A percentile compares a stretch with the other conserved stretches of the same genome.
These are phyloP conservation scores for Pythium coloratum DNA, from an alignment of 352 stramenopile species.

Conservation along the genomic window DNA sequence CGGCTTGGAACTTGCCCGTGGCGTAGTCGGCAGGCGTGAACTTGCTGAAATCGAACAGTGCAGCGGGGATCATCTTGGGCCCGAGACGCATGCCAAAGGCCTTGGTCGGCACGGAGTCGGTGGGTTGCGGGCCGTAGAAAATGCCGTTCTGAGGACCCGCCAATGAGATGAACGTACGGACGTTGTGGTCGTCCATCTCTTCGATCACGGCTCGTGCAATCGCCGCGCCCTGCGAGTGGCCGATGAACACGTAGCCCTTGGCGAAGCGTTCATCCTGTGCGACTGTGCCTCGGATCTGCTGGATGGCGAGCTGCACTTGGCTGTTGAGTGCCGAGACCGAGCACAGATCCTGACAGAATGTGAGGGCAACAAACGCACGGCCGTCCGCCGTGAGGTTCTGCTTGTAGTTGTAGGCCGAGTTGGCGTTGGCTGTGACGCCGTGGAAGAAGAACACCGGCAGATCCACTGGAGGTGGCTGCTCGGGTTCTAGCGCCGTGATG, in stretches of 20 bases:
- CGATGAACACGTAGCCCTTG: constrained; percentile 53
- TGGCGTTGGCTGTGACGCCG: constrained; percentile 34
- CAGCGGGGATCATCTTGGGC: constrained; percentile 4
- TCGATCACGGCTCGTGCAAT: constrained; percentile 47
- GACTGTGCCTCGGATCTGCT: constrained; percentile 85
- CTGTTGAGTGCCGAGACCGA: constrained; percentile 30
- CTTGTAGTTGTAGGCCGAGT: constrained; percentile 33
- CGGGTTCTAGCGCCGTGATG: not conserved
- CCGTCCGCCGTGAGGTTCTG: constrained; percentile 35
- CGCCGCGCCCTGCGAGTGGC: constrained; percentile 41
- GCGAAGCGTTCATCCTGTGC: constrained; percentile 30
- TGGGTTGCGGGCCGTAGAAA: constrained; percentile 44
- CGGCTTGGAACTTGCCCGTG: constrained; percentile 35
- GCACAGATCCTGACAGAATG: constrained; percentile 37
- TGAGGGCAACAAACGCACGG: constrained; percentile 37
- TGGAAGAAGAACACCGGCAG: constrained; percentile 57
- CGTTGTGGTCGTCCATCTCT: constrained; percentile 53
- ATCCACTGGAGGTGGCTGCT: not conserved
- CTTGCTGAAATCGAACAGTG: constrained; percentile 30
- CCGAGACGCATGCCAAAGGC: not conserved
- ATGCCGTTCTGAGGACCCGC: constrained; percentile 47
- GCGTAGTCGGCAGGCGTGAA: constrained; percentile 28
- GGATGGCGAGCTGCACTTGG: constrained; percentile 65
- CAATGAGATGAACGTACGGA: constrained; percentile 44
- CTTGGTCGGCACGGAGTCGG: constrained; percentile 16